phyloP scores from a whole-genome alignment of 2,329 filamentous ascomycete species.

The Colletotrichum chlorophyti region DNA sequence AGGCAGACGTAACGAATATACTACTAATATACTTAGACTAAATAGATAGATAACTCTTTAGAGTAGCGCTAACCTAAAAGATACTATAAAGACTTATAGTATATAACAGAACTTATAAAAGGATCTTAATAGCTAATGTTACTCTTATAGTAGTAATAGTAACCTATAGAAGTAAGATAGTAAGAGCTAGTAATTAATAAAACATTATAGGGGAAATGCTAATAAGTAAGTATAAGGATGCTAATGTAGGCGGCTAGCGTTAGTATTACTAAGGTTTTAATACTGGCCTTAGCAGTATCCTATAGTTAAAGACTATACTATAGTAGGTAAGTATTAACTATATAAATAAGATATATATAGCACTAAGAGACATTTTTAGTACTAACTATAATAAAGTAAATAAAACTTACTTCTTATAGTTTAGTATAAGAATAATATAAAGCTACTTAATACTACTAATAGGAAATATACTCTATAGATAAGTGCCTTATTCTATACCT shows the following conservation, averaged over 20 bases:
- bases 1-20: not conserved
- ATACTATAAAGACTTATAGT: not conserved
- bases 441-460: not conserved
- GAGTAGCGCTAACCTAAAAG: not conserved
- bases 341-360: not conserved
- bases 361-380: not conserved
- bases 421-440: not conserved
- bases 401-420: not conserved
- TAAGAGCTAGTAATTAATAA: not conserved
- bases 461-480: not conserved
- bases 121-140: not conserved
- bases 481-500: not conserved
- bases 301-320: not conserved
- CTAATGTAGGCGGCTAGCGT: not conserved
- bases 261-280: not conserved
- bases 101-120: not conserved
- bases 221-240: not conserved
- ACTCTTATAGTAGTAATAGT: not conserved
- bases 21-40: not conserved
- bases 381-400: not conserved
- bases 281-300: not conserved
- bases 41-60: not conserved
- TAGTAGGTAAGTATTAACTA: not conserved
- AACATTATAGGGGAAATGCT: not conserved
- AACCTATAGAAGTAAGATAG: not conserved